Base-by-base conservation (phyloP, 257 asterid species). In the Knoxia roxburghii region DNA sequence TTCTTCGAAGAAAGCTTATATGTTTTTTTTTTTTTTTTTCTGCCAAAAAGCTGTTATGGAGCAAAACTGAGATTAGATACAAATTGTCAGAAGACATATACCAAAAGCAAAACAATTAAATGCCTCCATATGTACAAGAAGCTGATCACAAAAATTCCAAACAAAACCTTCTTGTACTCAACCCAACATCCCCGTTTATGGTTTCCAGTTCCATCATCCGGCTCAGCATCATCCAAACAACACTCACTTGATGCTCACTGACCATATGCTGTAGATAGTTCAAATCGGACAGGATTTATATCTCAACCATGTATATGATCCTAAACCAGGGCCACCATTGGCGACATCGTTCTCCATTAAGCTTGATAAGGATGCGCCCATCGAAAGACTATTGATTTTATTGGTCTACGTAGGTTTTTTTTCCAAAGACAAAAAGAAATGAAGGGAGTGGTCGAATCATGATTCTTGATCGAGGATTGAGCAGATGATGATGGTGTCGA, bases 301-400 rank as follows among this genome's bases (percentile, higher is more conserved):
- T 90, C 97, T n/a, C 95, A 94, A 15, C 99, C 99, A 57, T 94
- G 95, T 60, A 95, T 80, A 45, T 94, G 99, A 17, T 94, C 97
- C 97, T 41, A 94, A 77, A 39, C 99, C 89, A 71, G 97, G 95
- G 15, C 86, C 81, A 18, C 80, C 89, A 82, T 67, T 65, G 57
- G 73, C 76, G 67, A 90, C 78, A 67, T 87, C 93, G 85, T 79
- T 81, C 68, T 86, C 99, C 79, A 87, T 77, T 78, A 86, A 78
- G 88, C 72, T 88, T 32, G 99, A 93, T 43, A 89, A 68, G 33
- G 96, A 86, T 75, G 99, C 89, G 74, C 99, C 99, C 99, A 93
- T 93, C 30, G 70, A 23, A 32, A 50, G 55, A 40, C 35, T 52
- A 14, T n/a, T 29, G 15, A 46, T 43, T 33, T n/a, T n/a, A n/a